Base-by-base conservation (phyloP, 1,284 basidiomycete species). In the Agroathelia rolfsii region DNA sequence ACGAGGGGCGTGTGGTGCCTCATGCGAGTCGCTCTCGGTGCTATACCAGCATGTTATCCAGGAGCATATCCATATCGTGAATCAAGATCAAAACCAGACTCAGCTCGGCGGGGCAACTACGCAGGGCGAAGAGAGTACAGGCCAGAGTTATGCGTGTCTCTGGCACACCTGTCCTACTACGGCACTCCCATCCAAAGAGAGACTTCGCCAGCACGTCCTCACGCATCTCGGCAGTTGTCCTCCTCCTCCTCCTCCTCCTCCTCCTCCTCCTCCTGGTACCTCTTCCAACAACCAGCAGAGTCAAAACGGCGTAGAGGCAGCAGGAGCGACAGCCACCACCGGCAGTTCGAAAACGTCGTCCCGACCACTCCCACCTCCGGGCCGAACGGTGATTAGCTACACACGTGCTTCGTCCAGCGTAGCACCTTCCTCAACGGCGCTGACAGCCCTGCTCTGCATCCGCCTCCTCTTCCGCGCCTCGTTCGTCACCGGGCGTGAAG, bases 401-500 rank as follows among this genome's bases (percentile, higher is more conserved):
- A 60, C 62, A 38, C 59, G 61, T 18, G 72, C 80, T 0, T 52
- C 62, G 0, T n/a, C n/a, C n/a, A n/a, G n/a, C n/a, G 56, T 61
- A 3, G 80, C 85, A 38, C 78, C 84, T 2, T 74, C 81, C 0
- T 74, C 77, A 6, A 74, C 64, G 28, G 76, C 82, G 9, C 65
- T 87, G 11, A 81, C 80, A 0, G 79, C 83, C 3, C 54, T 87
- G 7, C 67, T 87, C 8, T 75, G 81, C 43, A 66, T 85, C 27
- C 76, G 83, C 3, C 69, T 83, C 32, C 61, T 87, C 11, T 87
- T 82, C 52, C 69, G 81, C 19, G 69, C 72, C 2, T 73, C 83
- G 1, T 85, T 84, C 43, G 76, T 77, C 10, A 70, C 77, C 3
- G 51, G 55, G 1, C 52, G 56, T 9, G 80, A 83, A 40, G 66